A percentile compares a stretch with the other conserved stretches of the same genome.
These are phyloP conservation scores for Juncus inflexus DNA, from an alignment of 176 grass and related monocot species.

Conservation along the genomic window DNA sequence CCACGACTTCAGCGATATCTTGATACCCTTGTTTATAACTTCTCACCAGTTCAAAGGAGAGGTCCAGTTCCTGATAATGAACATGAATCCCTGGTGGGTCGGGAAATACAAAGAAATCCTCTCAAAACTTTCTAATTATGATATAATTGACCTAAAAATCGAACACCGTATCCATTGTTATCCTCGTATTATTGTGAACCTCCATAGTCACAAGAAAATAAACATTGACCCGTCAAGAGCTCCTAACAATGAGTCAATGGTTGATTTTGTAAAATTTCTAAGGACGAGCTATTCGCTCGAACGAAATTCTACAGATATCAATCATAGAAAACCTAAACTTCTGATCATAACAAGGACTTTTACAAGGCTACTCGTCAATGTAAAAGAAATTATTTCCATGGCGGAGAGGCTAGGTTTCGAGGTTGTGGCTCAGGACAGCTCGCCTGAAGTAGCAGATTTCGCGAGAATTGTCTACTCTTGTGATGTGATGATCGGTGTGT, in stretches of 20 bases:
- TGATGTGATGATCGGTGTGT: constrained; percentile 65
- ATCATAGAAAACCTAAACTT: constrained; percentile 36
- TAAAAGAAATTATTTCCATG: constrained; percentile 21
- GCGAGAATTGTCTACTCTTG: constrained; percentile 41
- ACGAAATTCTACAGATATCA: constrained; percentile 5
- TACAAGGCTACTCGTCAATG: constrained; percentile 41
- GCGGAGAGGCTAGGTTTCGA: constrained; percentile 49
- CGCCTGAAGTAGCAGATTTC: constrained; percentile 28
- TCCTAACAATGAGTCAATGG: constrained; percentile 35
- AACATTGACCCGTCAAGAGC: constrained; percentile 29
- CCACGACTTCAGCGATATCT: constrained; percentile 59
- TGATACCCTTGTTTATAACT: constrained; percentile 54
- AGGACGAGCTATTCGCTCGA: constrained; percentile 32
- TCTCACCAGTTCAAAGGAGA: constrained; percentile 42
- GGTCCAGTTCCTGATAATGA: constrained; percentile 36
- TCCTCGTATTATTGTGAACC: constrained; percentile 29
- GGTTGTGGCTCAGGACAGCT: constrained; percentile 25
- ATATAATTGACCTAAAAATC: constrained; percentile 35
- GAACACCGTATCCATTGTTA: constrained; percentile 39
- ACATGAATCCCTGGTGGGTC: constrained; percentile 53
- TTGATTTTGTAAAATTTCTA: constrained; percentile 47
- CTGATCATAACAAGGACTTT: constrained; percentile 36
- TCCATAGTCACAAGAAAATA: constrained; percentile 50
- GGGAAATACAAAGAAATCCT: constrained; percentile 48
- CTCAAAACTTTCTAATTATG: constrained; percentile 30